These are phyloP conservation scores for Alternaria rosae DNA, from an alignment of 2,329 filamentous ascomycete genomes.

Conservation along the genomic window DNA sequence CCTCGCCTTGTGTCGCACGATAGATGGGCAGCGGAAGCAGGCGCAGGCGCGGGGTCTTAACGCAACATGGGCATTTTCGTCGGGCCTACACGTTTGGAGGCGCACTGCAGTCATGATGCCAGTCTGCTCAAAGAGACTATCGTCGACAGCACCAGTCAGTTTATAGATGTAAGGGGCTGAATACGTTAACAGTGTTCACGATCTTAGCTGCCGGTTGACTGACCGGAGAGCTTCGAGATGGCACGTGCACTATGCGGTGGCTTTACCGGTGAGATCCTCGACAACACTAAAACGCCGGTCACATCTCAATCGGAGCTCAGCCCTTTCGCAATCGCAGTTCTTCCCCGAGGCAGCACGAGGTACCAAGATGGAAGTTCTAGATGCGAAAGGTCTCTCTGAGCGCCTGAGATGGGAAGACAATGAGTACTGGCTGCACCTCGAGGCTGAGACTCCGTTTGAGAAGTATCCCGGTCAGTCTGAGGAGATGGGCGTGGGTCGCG, in stretches of 20 bases:
- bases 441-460: constrained; percentile 42
- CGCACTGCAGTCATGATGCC: neutral
- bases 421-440: constrained; percentile 48
- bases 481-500: neutral
- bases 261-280: constrained; percentile 21
- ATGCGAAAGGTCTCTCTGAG: constrained; percentile 38
- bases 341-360: constrained; percentile 17
- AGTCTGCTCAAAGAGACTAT: neutral
- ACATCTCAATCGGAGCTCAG: constrained; percentile 13
- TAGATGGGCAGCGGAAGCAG: neutral
- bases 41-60: constrained; percentile 13
- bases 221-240: constrained; percentile 17
- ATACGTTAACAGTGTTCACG: neutral
- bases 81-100: neutral
- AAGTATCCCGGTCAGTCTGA: constrained; percentile 49
- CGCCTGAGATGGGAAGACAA: constrained; percentile 37
- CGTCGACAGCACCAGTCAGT: neutral
- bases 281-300: constrained; percentile 21
- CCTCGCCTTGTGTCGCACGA: constrained; percentile 6
- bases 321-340: constrained; percentile 16
- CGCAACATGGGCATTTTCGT: neutral
- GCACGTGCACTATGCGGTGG: constrained; percentile 9
- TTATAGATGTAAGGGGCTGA: constrained; percentile 6
- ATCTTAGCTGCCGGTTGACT: constrained; percentile 4
- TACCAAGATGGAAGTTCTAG: constrained; percentile 33